These are phyloP conservation scores for Akanthomyces muscarius DNA, from an alignment of 2,329 filamentous ascomycete genomes.

Conservation along the genomic window DNA sequence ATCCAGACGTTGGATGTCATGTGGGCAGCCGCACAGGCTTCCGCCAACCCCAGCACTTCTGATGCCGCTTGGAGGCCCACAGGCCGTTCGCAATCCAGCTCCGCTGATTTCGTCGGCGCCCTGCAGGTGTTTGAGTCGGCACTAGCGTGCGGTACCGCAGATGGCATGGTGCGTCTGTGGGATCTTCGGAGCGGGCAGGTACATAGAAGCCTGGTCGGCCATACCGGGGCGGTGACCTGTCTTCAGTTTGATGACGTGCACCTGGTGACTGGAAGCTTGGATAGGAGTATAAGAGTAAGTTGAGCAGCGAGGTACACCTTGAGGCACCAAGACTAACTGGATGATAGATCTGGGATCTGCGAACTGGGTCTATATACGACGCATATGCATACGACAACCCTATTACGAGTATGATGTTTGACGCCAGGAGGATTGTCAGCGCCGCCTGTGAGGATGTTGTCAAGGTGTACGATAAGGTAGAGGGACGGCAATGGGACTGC, in stretches of 20 bases:
- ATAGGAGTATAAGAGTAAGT: slow-evolving; percentile 90
- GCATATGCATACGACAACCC: slow-evolving; percentile 93
- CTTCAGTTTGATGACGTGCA: slow-evolving; percentile 96
- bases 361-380: slow-evolving; percentile 91
- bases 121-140: slow-evolving; percentile 95
- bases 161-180: slow-evolving; percentile 96
- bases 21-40: slow-evolving; percentile 93
- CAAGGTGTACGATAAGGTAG: slow-evolving; percentile 97
- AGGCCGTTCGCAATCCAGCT: slow-evolving; percentile 55
- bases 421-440: slow-evolving; percentile 80
- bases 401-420: slow-evolving; percentile 96
- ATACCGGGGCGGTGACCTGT: slow-evolving; percentile 90
- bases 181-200: slow-evolving; percentile 95
- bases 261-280: slow-evolving; percentile 85
- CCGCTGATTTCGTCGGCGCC: slow-evolving; percentile 89
- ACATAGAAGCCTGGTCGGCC: slow-evolving; percentile 91
- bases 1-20: slow-evolving; percentile 96
- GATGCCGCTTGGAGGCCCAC: slow-evolving; percentile 70
- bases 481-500: slow-evolving; percentile 94
- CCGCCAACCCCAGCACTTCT: slow-evolving; percentile 59
- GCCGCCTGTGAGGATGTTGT: slow-evolving; percentile 90
- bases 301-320: background rate
- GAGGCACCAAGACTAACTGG: background rate
- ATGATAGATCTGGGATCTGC: slow-evolving; percentile 91
- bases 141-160: slow-evolving; percentile 90